These are phyloP conservation scores for Trametes punicea DNA, from an alignment of 768 basidiomycete genomes.

Conservation along the genomic window DNA sequence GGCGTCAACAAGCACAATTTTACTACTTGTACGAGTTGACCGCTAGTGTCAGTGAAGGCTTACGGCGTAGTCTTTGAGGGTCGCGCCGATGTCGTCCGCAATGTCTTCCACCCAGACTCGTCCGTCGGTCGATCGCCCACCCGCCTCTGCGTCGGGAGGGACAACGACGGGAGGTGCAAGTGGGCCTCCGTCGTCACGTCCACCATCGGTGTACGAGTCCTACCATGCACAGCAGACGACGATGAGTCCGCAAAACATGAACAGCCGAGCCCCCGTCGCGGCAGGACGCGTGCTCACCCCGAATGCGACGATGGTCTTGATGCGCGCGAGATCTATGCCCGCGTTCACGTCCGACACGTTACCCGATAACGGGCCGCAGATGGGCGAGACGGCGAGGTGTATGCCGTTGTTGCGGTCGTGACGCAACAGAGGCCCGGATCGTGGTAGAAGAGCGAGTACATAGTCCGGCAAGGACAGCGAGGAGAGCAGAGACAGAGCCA, in stretches of 20 bases:
- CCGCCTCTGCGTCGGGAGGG: slow-evolving; percentile 45
- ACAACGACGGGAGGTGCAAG: slow-evolving; percentile 40
- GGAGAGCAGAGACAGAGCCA: not conserved
- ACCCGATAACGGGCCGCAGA: slow-evolving; percentile 41
- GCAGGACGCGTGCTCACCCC: slow-evolving; percentile 36
- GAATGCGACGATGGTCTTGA: slow-evolving; percentile 51
- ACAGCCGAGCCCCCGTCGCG: no score
- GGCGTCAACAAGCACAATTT: not conserved
- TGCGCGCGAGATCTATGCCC: slow-evolving; percentile 36
- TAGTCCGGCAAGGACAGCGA: not conserved
- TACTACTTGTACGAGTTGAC: not conserved
- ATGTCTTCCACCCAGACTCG: slow-evolving; percentile 48
- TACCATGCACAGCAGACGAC: not conserved
- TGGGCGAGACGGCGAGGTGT: slow-evolving; percentile 45
- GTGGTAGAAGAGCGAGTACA: not conserved
- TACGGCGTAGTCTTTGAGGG: slow-evolving; percentile 50
- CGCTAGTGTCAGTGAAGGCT: not conserved
- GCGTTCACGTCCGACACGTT: slow-evolving; percentile 46
- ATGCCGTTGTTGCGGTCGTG: slow-evolving; percentile 25
- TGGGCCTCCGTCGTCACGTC: slow-evolving; percentile 43
- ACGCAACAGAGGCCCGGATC: not conserved
- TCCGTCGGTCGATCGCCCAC: slow-evolving; percentile 50
- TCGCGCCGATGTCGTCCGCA: slow-evolving; percentile 38
- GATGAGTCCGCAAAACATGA: not conserved
- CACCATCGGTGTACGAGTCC: slow-evolving; percentile 53